Evolutionary conservation across 2,329 filamentous ascomycete genomes (phyloP).

Genomic region (Colletotrichum sansevieriae): DNA sequence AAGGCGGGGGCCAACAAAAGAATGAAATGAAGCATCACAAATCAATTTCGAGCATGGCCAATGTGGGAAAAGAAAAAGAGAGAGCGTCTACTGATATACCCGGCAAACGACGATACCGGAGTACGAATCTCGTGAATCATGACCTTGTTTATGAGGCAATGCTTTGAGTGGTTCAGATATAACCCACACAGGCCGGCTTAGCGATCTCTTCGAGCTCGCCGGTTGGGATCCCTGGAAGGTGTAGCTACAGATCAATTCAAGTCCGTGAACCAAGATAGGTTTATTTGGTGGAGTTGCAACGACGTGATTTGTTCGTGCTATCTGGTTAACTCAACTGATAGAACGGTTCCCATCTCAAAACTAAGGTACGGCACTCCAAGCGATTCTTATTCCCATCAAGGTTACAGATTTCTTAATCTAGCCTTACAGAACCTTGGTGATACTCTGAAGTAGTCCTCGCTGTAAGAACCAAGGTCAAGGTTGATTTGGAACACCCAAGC

Average conservation of each 20-base stretch:
- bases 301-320: no score
- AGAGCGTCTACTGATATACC: constrained; percentile 29
- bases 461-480: no score
- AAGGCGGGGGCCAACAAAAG: constrained; percentile 54
- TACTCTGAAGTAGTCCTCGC: no score
- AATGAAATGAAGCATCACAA: constrained; percentile 54
- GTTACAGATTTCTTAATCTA: no score
- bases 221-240: background rate
- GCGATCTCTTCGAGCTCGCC: background rate
- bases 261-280: no score
- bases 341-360: no score
- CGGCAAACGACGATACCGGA: constrained; percentile 35
- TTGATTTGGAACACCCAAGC: no score
- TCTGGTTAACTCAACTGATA: no score
- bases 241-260: background rate
- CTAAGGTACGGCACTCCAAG: no score
- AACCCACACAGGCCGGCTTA: constrained; percentile 20
- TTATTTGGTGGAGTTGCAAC: no score
- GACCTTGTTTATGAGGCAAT: constrained; percentile 38
- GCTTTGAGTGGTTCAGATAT: constrained; percentile 13
- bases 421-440: no score
- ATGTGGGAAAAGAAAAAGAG: constrained; percentile 15
- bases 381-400: no score
- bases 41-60: constrained; percentile 35
- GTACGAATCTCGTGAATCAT: constrained; percentile 40